A percentile compares a stretch with the other conserved stretches of the same genome.
These are phyloP conservation scores for Entomortierella lignicola DNA, from an alignment of 192 early-diverging fungal genomes.

Conservation along the genomic window DNA sequence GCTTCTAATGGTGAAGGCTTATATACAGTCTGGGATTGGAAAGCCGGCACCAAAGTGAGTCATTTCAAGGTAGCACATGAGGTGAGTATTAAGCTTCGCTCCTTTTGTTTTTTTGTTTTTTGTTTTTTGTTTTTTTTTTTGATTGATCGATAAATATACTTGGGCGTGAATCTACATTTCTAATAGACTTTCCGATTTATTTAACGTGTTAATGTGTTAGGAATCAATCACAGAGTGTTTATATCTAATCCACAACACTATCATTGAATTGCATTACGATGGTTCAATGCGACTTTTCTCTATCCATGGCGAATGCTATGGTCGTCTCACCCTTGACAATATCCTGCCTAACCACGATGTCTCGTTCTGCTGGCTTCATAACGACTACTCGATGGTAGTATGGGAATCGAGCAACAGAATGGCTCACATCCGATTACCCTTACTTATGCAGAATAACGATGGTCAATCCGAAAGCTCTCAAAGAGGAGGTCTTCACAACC, in stretches of 20 bases:
- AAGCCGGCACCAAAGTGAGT: slow-evolving; percentile 34
- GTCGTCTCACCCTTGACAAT: slow-evolving; percentile 45
- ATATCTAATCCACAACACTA: slow-evolving; percentile 43
- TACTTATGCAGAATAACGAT: slow-evolving; percentile 18
- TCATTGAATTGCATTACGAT: slow-evolving; percentile 48
- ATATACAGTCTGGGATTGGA: slow-evolving; percentile 48
- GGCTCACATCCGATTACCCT: slow-evolving; percentile 48
- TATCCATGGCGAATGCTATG: slow-evolving; percentile 44
- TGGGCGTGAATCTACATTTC: too few species aligned
- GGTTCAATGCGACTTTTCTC: slow-evolving; percentile 45
- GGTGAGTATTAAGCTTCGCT: slow-evolving; percentile 4
- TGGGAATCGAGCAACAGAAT: slow-evolving; percentile 51
- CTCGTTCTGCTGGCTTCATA: slow-evolving; percentile 53
- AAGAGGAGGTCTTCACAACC: not conserved
- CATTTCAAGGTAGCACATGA: slow-evolving; percentile 38
- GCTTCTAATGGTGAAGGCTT: slow-evolving; percentile 42
- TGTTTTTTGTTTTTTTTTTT: not conserved
- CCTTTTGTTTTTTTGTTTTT: not conserved
- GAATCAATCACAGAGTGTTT: slow-evolving; percentile 38
- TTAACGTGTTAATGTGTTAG: not conserved
- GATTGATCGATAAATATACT: too few species aligned
- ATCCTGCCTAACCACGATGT: slow-evolving; percentile 47
- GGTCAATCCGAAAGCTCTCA: not conserved
- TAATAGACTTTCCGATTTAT: not conserved
- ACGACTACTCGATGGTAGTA: slow-evolving; percentile 51